phyloP scores from a whole-genome alignment of 768 basidiomycete genomes.

The Candolleomyces efflorescens region DNA sequence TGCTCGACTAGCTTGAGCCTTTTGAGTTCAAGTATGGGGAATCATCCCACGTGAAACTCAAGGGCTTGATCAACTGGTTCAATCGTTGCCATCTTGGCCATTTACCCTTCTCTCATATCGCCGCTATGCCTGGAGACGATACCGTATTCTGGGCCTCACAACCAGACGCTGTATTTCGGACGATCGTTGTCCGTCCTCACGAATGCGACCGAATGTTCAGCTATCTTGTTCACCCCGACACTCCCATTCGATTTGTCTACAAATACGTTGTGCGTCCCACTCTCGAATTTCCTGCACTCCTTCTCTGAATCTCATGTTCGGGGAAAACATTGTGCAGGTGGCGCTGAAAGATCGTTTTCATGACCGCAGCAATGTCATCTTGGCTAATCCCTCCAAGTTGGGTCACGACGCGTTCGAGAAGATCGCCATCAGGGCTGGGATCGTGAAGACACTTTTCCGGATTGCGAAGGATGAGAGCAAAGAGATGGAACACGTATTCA shows the following conservation, averaged over 20 bases:
- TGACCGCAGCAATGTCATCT: not conserved
- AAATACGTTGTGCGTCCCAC: not conserved
- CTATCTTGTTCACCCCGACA: not conserved
- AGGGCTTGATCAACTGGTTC: no score
- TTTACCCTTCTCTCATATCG: no score
- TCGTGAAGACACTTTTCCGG: conserved; percentile 21
- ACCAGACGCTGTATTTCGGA: not conserved
- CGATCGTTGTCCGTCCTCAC: not conserved
- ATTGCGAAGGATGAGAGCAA: conserved; percentile 16
- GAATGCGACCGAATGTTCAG: not conserved
- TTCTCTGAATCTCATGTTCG: not conserved
- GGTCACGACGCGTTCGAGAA: conserved; percentile 15
- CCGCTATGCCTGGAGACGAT: not conserved
- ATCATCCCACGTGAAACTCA: no score
- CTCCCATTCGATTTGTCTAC: not conserved
- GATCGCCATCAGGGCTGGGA: conserved; percentile 19
- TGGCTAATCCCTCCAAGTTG: not conserved
- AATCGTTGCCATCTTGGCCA: no score
- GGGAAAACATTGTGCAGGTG: not conserved
- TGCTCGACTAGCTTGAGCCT: no score
- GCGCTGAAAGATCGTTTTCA: conserved; percentile 1
- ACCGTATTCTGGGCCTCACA: not conserved
- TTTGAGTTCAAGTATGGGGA: no score
- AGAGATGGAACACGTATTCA: conserved; percentile 12
- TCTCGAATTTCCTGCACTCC: not conserved